phyloP scores from a whole-genome alignment of 306 rosid genomes.

The Trifolium pratense region DNA sequence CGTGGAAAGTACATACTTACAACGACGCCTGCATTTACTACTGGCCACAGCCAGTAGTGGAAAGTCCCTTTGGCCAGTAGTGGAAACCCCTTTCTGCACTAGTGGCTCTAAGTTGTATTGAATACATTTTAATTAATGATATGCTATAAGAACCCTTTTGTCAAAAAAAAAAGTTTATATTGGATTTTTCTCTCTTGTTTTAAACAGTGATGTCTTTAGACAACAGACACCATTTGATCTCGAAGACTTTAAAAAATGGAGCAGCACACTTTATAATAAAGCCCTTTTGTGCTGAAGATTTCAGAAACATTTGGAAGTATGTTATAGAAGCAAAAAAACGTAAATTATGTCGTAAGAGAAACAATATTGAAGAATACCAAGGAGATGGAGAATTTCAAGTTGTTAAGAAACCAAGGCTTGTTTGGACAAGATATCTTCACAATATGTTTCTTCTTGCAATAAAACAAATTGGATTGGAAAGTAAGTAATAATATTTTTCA shows the following conservation, averaged over 20 bases:
- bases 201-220: conserved; percentile 74
- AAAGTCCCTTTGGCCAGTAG: too few relatives aligned
- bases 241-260: conserved; percentile 49
- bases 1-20: too few relatives aligned
- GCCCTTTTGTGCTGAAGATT: conserved; percentile 58
- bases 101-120: too few relatives aligned
- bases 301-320: conserved; percentile 58
- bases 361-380: background rate
- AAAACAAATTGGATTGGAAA: conserved; percentile 57
- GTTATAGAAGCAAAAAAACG: conserved; percentile 43
- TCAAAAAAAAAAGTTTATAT: too few relatives aligned
- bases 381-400: background rate
- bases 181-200: background rate
- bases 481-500: conserved; percentile 48
- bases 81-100: too few relatives aligned
- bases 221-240: conserved; percentile 47
- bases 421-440: conserved; percentile 75
- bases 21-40: too few relatives aligned
- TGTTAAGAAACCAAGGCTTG: conserved; percentile 57
- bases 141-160: too few relatives aligned
- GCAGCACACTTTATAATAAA: conserved; percentile 51
- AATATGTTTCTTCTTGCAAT: conserved; percentile 63
- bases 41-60: too few relatives aligned
- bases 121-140: too few relatives aligned
- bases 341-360: conserved; percentile 39